These are phyloP conservation scores for Marchantia paleacea DNA, from an alignment of 225 moss, liverwort and hornwort genomes.

Conservation along the genomic window DNA sequence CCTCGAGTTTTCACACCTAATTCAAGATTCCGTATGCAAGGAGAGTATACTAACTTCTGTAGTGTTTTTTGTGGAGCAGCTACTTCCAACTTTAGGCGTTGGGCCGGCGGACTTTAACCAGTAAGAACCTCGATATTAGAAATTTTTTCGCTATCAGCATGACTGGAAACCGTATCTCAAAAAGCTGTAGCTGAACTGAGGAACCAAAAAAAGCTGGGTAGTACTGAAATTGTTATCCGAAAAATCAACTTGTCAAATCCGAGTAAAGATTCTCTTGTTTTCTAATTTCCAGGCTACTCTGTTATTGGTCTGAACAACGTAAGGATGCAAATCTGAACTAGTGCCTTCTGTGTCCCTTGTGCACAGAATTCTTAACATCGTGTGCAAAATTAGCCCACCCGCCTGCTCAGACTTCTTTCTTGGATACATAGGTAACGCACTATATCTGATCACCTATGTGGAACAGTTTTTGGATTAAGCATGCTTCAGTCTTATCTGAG, in stretches of 20 bases:
- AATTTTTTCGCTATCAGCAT: background rate
- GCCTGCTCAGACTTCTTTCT: too few relatives aligned
- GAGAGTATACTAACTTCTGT: background rate
- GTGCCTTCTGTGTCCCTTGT: too few relatives aligned
- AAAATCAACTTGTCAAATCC: too few relatives aligned
- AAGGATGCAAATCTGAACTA: too few relatives aligned
- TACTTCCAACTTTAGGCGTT: conserved; percentile 23
- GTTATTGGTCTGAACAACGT: background rate
- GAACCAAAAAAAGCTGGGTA: too few relatives aligned
- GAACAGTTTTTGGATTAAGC: background rate
- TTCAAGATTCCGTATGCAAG: too few relatives aligned
- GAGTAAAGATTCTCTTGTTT: too few relatives aligned
- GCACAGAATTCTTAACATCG: too few relatives aligned
- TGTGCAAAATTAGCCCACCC: background rate
- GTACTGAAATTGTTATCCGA: too few relatives aligned
- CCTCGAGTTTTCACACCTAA: too few relatives aligned
- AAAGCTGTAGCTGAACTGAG: too few relatives aligned
- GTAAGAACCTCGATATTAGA: conserved; percentile 10
- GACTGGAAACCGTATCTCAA: background rate
- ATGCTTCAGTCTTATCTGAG: too few relatives aligned
- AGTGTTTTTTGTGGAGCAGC: background rate
- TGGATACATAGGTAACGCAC: background rate
- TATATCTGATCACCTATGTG: background rate
- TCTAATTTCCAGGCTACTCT: background rate
- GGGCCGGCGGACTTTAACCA: conserved; percentile 17